Evolutionary conservation across 2,329 filamentous ascomycete genomes (phyloP).

Genomic region (Fusarium tricinctum): DNA sequence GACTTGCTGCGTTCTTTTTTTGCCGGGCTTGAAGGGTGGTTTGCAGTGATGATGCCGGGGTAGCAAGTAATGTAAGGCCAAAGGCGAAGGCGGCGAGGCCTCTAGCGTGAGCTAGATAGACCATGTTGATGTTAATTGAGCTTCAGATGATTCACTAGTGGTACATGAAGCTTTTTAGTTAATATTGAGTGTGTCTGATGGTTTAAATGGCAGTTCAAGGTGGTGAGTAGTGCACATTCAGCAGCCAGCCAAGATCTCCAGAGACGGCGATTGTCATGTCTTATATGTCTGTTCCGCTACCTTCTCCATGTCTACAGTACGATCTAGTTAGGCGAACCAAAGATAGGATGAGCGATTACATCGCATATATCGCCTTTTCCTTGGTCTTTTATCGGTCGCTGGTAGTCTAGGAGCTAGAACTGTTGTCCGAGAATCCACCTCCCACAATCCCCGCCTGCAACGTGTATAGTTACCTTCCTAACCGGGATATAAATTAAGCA

Average conservation of each 20-base stretch:
- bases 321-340: not conserved
- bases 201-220: not conserved
- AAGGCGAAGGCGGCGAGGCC: constrained; percentile 24
- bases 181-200: not conserved
- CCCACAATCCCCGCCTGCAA: constrained; percentile 8
- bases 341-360: not conserved
- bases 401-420: constrained; percentile 30
- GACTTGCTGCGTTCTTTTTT: constrained; percentile 33
- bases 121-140: constrained; percentile 7
- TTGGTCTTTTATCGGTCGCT: not conserved
- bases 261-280: not conserved
- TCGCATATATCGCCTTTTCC: not conserved
- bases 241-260: not conserved
- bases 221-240: not conserved
- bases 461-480: constrained; percentile 24
- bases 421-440: constrained; percentile 29
- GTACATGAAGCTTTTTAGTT: not conserved
- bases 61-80: constrained; percentile 10
- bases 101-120: constrained; percentile 4
- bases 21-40: constrained; percentile 10
- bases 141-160: not conserved
- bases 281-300: constrained; percentile 6
- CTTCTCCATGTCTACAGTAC: not conserved
- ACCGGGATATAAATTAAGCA: constrained; percentile 21
- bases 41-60: not conserved